A percentile compares a stretch with the other conserved stretches of the same genome.
Conservation (phyloP, 1,284 basidiomycete species). For the Boletellus sp. region DNA sequence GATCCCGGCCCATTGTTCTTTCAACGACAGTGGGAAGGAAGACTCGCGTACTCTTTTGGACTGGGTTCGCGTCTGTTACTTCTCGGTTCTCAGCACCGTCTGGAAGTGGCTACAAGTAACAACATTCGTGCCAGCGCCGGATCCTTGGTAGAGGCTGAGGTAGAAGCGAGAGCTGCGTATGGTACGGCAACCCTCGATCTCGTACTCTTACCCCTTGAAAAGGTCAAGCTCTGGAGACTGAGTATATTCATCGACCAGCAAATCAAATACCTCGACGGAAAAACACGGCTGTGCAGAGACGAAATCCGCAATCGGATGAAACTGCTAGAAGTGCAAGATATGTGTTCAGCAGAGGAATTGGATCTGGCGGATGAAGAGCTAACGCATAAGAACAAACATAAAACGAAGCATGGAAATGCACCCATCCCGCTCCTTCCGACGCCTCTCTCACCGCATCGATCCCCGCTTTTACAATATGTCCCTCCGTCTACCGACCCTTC, state of each 20-base stretch:
- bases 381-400: constrained; percentile 16
- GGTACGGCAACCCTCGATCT: constrained; percentile 80
- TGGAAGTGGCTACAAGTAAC: not conserved
- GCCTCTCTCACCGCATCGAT: constrained; percentile 28
- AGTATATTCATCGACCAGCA: constrained; percentile 71
- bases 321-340: constrained; percentile 22
- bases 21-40: constrained; percentile 89
- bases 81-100: constrained; percentile 49
- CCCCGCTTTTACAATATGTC: constrained; percentile 21
- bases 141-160: not conserved
- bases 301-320: constrained; percentile 11
- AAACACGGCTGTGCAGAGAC: not conserved
- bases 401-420: constrained; percentile 30
- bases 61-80: constrained; percentile 83
- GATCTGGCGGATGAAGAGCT: constrained; percentile 66
- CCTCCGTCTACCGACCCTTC: constrained; percentile 38
- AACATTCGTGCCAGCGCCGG: not conserved
- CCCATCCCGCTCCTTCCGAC: constrained; percentile 62
- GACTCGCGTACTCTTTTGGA: constrained; percentile 83
- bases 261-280: constrained; percentile 11
- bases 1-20: constrained; percentile 48
- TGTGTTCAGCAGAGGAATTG: constrained; percentile 34
- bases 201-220: constrained; percentile 82
- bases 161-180: constrained; percentile 10
- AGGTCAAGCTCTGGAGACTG: constrained; percentile 82